Evolutionary conservation across 78 protist species (phyloP), one percentile per base, ranked within the genome.

Genomic region (Monocercomonoides exilis): DNA sequence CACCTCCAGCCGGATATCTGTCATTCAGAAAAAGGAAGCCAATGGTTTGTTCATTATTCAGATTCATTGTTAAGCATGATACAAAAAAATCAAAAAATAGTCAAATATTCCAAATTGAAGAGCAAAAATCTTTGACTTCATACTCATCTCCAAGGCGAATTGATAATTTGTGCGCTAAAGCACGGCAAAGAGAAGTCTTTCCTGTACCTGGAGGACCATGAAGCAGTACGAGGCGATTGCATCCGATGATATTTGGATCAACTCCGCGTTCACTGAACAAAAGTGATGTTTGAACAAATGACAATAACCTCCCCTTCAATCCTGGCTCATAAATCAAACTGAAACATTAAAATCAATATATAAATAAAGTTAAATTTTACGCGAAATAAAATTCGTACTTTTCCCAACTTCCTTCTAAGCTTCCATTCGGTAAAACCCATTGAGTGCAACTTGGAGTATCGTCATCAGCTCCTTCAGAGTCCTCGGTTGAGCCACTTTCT

Each of bases 131-230:
- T n/a, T n/a, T 11, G 70, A 21, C 38, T 54, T 1, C 2, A 81
- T 41, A 94, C 2, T 84, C 70, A 32, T 84, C 77, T 1, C 46
- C 89, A 11, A 91, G 41, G 36, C 93, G 87, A 36, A 95, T 91
- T 4, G 97, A 29, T 0, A 97, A 89, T 86, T 96, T 96, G 46
- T 97, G 99, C 0, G 99, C 96, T 2, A 96, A 81, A 43, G 96
- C 97, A 46, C 91, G 85, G 41, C 96, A 93, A 38, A 93, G 77
- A 2, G 92, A 44, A 32, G 97, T 94, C 89, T 96, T 95, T 41
- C 98, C 98, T 0, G 98, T 95, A 1, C 99, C 99, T 0, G 98
- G 98, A 29, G 98, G 98, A 0, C 99, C 99, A 91, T 96, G 96
- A 29, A 96, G 90, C 4, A 96, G 93, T 2, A 95, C 33, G 6